A percentile compares a stretch with the other conserved stretches of the same genome.
Conservation (phyloP, 192 early-diverging fungal genomes). For the Haplosporangium gracile region DNA sequence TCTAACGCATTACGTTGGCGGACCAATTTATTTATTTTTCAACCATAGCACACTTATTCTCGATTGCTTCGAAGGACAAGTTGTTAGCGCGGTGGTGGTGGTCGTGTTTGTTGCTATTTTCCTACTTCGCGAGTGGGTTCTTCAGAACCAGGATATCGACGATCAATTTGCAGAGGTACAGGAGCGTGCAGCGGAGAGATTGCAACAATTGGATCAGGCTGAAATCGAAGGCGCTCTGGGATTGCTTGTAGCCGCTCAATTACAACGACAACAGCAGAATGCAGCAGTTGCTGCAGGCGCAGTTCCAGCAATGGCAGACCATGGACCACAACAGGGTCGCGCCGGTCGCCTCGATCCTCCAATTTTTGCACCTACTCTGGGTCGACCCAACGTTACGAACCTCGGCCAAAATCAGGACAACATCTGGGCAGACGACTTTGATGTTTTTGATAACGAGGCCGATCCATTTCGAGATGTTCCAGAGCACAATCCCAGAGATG, state of each 20-base stretch:
- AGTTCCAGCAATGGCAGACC: not conserved
- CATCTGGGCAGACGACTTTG: conserved; percentile 2
- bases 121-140: conserved; percentile 91
- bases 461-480: not conserved
- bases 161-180: conserved; percentile 17
- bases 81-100: conserved; percentile 81
- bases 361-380: not conserved
- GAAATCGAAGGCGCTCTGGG: conserved; percentile 9
- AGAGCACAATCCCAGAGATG: not conserved
- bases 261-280: conserved; percentile 15
- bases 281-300: not conserved
- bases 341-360: conserved; percentile 8
- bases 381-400: not conserved
- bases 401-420: not conserved
- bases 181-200: conserved; percentile 21
- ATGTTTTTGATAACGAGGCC: not conserved
- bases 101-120: conserved; percentile 85
- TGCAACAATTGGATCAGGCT: conserved; percentile 11
- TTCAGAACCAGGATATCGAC: conserved; percentile 68
- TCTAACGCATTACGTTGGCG: conserved; percentile 15
- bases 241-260: conserved; percentile 1
- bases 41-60: conserved; percentile 60
- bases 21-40: not conserved
- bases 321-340: not conserved
- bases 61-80: conserved; percentile 89